Evolutionary conservation across 208 protist species (phyloP).

Genomic region (Novymonas esmeraldas): DNA sequence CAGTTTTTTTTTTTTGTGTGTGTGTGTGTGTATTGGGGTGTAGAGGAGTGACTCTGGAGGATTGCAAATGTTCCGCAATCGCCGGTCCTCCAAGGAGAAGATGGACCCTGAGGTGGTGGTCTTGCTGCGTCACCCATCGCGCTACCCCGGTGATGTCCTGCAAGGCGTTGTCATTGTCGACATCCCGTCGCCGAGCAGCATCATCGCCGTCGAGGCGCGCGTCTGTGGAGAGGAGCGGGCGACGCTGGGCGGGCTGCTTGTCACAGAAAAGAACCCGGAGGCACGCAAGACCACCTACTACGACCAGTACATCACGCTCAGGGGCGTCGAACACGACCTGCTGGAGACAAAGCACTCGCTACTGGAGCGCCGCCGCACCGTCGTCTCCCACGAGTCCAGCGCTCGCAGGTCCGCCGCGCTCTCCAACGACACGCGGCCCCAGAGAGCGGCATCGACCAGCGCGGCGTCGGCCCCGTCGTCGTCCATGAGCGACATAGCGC

Average conservation of each 20-base stretch:
- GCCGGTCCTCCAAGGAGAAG: constrained; percentile 10
- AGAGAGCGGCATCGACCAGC: not conserved
- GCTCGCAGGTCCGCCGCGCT: constrained; percentile 3
- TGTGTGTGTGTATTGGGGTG: too few relatives aligned
- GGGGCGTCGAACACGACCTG: constrained; percentile 37
- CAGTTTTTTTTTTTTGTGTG: too few relatives aligned
- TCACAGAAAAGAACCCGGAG: constrained; percentile 37
- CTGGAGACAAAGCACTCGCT: constrained; percentile 18
- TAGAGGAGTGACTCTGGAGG: too few relatives aligned
- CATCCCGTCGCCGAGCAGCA: constrained; percentile 29
- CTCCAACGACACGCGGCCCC: not conserved
- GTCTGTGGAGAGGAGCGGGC: constrained; percentile 44
- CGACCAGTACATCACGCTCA: constrained; percentile 48
- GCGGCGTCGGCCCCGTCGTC: not conserved
- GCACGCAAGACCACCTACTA: constrained; percentile 54
- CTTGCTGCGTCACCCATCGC: constrained; percentile 25
- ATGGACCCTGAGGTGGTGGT: constrained; percentile 38
- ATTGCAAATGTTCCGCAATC: constrained; percentile 26
- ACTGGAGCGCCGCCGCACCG: constrained; percentile 4
- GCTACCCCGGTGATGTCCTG: constrained; percentile 61
- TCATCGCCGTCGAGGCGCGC: constrained; percentile 43
- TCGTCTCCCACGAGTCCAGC: constrained; percentile 10
- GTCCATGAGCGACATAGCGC: not conserved
- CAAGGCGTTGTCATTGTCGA: constrained; percentile 55
- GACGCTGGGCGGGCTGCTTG: constrained; percentile 31